A percentile compares a stretch with the other conserved stretches of the same genome.
phyloP scores from a whole-genome alignment of 352 stramenopile genomes.

The Phytophthora chlamydospora region DNA sequence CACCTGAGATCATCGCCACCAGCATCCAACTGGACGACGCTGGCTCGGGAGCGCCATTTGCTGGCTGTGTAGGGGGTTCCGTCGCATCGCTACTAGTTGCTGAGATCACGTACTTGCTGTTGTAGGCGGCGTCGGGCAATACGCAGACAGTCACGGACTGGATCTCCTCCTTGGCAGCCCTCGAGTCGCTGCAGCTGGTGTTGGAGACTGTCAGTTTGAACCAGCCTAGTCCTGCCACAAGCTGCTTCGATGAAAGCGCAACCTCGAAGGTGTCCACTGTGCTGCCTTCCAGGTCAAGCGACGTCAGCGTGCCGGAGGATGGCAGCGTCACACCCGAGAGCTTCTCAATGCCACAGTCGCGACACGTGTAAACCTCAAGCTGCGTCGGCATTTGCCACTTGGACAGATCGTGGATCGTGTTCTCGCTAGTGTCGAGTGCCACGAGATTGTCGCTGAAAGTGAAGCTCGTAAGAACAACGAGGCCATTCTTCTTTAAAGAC shows the following conservation, averaged over 20 bases:
- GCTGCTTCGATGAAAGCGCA: slow-evolving; percentile 24
- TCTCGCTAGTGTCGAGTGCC: slow-evolving; percentile 38
- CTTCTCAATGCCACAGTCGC: slow-evolving; percentile 32
- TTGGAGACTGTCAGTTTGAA: slow-evolving; percentile 31
- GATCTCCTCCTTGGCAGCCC: slow-evolving; percentile 26
- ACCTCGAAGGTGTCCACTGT: slow-evolving; percentile 36
- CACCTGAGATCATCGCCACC: slow-evolving; percentile 46
- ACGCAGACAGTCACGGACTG: slow-evolving; percentile 35
- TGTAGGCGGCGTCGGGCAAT: slow-evolving; percentile 40
- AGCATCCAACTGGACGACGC: slow-evolving; percentile 42
- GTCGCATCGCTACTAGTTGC: slow-evolving; percentile 1
- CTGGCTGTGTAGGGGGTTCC: background rate
- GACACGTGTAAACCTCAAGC: slow-evolving; percentile 36
- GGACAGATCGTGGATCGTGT: slow-evolving; percentile 35
- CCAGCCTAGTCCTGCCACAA: slow-evolving; percentile 15
- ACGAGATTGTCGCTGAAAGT: slow-evolving; percentile 30
- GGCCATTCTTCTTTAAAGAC: slow-evolving; percentile 38
- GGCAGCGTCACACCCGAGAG: slow-evolving; percentile 41
- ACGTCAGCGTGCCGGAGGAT: slow-evolving; percentile 25
- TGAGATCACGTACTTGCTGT: slow-evolving; percentile 35
- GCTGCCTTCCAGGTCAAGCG: slow-evolving; percentile 36
- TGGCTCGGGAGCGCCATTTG: slow-evolving; percentile 7
- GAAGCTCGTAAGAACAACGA: slow-evolving; percentile 28
- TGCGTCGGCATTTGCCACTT: slow-evolving; percentile 44
- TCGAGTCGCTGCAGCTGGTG: slow-evolving; percentile 34